Base-by-base conservation (phyloP, 2,329 filamentous ascomycete species). In the Trematosphaeria pertusa region DNA sequence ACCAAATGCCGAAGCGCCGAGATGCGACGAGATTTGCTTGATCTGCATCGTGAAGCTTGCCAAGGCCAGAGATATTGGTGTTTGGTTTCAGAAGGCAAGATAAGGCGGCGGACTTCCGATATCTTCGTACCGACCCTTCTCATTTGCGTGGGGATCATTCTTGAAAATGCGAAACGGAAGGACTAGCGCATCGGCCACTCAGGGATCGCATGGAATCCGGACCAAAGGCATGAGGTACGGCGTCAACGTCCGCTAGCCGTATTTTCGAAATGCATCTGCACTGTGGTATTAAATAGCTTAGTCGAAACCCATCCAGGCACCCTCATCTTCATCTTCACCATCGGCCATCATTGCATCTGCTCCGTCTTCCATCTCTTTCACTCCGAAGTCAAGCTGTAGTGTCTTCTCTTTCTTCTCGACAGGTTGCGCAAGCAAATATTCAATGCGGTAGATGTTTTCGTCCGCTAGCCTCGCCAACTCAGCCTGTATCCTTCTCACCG, bases 391-490 rank as follows among this genome's bases (percentile, higher is more conserved):
- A 20, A 72, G 40, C 24, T 43, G 32, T 34, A 57, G 45, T 7
- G 51, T 45, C 31, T 59, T 60, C 17, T 62, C 63, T 37, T 58
- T 58, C 47, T 61, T 55, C 41, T 61, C 62, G n/a, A 54, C 50
- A 5, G 81, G 80, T 65, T 82, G 80, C 14, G 76, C 77, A 3
- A 88, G 75, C 22, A 97, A 76, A 65, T 95, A 97, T 64, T 96
- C 90, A 43, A 97, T 86, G 71, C 88, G 88, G 74, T 96, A 95
- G 40, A 88, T 80, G 64, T 97, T 97, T 69, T 92, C 88, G 59
- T 97, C 91, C 0, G 89, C 89, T 54, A 97, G 74, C 57, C 85
- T 83, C 69, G 90, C 85, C 52, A 97, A 82, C 65, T 96, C 92
- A 48, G 88, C 86, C 56, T 89, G 84, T 75, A 97, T 91, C 64